Base-by-base conservation (phyloP, 1,284 basidiomycete genomes). In the Sporisorium reilianum region DNA sequence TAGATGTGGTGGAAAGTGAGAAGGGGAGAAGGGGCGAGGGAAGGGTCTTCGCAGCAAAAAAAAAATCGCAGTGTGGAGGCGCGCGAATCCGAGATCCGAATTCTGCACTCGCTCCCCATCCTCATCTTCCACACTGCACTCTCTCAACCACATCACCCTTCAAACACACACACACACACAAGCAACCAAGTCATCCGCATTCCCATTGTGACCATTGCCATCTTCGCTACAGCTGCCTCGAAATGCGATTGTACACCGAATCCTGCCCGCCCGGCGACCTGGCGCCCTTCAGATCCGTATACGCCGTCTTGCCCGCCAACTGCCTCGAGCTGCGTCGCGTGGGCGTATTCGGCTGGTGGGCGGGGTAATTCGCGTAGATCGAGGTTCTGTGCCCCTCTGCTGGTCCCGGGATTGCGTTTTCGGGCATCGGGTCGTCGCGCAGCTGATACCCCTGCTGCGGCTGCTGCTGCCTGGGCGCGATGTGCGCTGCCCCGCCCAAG, bases 401-500 rank as follows among this genome's bases (percentile, higher is more conserved):
- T 4, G 25, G 30, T 7, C 44, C 55, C 9, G 48, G 28, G 10
- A 34, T 22, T 4, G 20, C 6, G 6, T n/a, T 41, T 20, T 9
- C 38, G 10, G 56, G 48, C 30, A 59, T 28, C 2, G 61, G 57
- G 46, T 70, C 67, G 20, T 64, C 67, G 20, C 61, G 36, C 40
- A 70, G 40, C 42, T 70, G 67, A 40, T 70, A 70, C 2, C 57
- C 57, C 18, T 68, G 59, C n/a, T n/a, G n/a, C n/a, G n/a, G n/a
- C n/a, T n/a, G n/a, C n/a, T 30, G 28, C 42, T 34, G 26, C 16
- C 25, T 42, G 9, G 26, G 14, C 9, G 26, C 20, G 11, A 58
- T 53, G 3, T 25, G 5, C 7, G 52, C 46, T 22, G 48, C 30
- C 2, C 30, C 51, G 0, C 23, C 50, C 38, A 55, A 16, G 5